Conservation (phyloP, 106 monocot species). For the Ottelia alismoides region DNA sequence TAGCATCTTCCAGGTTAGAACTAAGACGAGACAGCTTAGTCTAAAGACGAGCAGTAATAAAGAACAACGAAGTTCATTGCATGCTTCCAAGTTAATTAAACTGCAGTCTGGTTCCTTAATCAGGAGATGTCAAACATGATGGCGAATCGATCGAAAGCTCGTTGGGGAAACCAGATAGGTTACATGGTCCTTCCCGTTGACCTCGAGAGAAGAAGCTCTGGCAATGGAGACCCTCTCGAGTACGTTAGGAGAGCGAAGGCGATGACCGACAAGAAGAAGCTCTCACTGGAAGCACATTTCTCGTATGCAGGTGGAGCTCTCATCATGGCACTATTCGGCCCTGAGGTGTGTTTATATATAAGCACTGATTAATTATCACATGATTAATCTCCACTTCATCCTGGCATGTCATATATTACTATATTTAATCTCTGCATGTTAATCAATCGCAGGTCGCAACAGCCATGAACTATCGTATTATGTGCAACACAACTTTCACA, state of each 20-base stretch:
- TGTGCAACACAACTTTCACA: conserved; percentile 20
- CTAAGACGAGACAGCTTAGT: no score
- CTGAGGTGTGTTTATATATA: conserved; percentile 9
- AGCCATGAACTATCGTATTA: conserved; percentile 9
- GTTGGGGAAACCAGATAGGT: conserved; percentile 17
- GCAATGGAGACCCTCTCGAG: conserved; percentile 7
- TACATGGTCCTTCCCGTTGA: conserved; percentile 11
- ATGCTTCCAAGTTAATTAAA: no score
- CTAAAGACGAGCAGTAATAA: no score
- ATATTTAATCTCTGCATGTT: neutral
- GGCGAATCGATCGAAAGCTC: neutral
- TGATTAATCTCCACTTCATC: neutral
- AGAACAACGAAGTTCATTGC: no score
- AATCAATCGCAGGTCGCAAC: conserved; percentile 24
- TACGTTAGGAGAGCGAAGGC: conserved; percentile 10
- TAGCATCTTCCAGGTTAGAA: no score
- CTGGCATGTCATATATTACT: neutral
- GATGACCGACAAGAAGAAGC: conserved; percentile 12
- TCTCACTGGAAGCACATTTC: conserved; percentile 20
- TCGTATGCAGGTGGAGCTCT: conserved; percentile 6
- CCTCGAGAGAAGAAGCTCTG: neutral
- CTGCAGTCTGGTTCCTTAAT: no score
- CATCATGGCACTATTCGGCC: conserved; percentile 7
- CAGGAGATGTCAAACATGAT: conserved; percentile 5
- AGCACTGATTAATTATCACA: no score